Evolutionary conservation across 2,329 filamentous ascomycete species (phyloP), one percentile per base, ranked within the genome.

Genomic region (Trichoderma sp.): DNA sequence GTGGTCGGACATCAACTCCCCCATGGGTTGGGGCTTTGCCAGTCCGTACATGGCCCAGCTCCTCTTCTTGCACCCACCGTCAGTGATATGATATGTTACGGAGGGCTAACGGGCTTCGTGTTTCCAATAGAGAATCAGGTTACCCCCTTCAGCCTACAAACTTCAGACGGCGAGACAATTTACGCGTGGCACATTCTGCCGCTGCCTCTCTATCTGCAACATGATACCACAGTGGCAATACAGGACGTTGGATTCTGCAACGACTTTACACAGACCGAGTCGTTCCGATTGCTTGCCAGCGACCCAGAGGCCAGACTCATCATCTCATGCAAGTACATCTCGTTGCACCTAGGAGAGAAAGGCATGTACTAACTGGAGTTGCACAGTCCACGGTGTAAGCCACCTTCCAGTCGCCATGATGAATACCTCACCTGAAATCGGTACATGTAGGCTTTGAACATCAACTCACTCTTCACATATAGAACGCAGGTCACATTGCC

Each of bases 171-270:
- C 45, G 89, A 93, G 75, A 86, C 81, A 2, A 79, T 98, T 19
- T 96, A 95, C 73, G 91, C 90, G 28, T 98, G 94, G 94, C 94
- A 97, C 73, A 84, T 98, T 63, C 79, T 97, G 56, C 94, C 94
- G 0, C 78, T 96, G 7, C 87, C 89, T 59, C 80, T 92, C 0
- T 96, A 96, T 74, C 81, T 87, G 7, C 82, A 89, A 69, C 84
- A 96, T 71, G 90, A 96, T 72, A 78, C 82, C 24, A 78, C 80
- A 15, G 79, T 96, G 14, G 78, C 84, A 45, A 75, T 78, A 5
- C 82, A 87, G 69, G 75, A 78, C 6, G 75, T 78, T 1, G 85
- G 84, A 0, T 75, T 85, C 21, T 80, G 78, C 21, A 57, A 78
- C 1, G 82, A 90, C 68, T 81, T 91, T 63, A 83, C 82, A 3